phyloP scores from a whole-genome alignment of 192 early-diverging fungal genomes.

The Rhizophagus sp. region DNA sequence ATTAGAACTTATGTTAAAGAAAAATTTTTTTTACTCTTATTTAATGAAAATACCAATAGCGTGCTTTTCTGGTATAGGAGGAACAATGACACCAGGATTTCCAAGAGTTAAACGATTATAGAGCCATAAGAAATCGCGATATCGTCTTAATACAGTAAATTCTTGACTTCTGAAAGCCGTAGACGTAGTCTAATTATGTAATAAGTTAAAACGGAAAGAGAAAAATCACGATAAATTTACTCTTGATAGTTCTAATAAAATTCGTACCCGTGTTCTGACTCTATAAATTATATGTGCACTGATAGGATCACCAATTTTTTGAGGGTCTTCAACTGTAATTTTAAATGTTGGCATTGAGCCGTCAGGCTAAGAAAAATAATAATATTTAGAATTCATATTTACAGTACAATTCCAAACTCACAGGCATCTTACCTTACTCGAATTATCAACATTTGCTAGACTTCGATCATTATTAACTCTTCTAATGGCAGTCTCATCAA shows the following conservation, averaged over 20 bases:
- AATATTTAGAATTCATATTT: neutral
- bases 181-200: slow-evolving; percentile 61
- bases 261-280: slow-evolving; percentile 70
- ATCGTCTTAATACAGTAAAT: slow-evolving; percentile 83
- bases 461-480: neutral
- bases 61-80: slow-evolving; percentile 94
- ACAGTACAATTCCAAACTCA: neutral
- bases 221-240: too few species aligned
- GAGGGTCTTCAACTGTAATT: slow-evolving; percentile 80
- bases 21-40: neutral
- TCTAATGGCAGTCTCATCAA: neutral
- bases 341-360: slow-evolving; percentile 55
- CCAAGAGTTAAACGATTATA: slow-evolving; percentile 75
- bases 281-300: slow-evolving; percentile 86
- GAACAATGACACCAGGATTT: slow-evolving; percentile 89
- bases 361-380: neutral
- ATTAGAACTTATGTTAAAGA: neutral
- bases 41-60: slow-evolving; percentile 59
- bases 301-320: slow-evolving; percentile 89
- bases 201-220: neutral
- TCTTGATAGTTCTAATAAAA: neutral
- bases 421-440: neutral
- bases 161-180: slow-evolving; percentile 75
- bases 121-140: slow-evolving; percentile 94
- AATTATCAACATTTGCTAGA: neutral